Base-by-base conservation (phyloP, 495 filamentous ascomycete species). In the Letharia lupina region DNA sequence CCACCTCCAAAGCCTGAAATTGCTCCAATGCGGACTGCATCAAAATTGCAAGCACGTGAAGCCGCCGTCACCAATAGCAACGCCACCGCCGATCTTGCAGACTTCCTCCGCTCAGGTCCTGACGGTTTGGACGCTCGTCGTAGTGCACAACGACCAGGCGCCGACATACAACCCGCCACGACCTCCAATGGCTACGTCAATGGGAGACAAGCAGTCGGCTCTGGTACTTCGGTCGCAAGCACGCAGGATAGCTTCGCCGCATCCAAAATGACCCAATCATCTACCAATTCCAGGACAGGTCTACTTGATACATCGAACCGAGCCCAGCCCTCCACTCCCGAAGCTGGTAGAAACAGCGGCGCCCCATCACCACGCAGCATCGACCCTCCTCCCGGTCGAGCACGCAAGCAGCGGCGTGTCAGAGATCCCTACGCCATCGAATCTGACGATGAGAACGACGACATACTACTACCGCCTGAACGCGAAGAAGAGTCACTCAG, bases 351-450 rank as follows among this genome's bases (percentile, higher is more conserved):
- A 44, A 28, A 64, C 41, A 41, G 63, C 62, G 40, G 39, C 69
- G 61, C 45, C 35, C 60, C n/a, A 48, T 60, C 40, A 59, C 64
- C 54, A 3, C 54, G 54, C 54, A 57, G 37, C 23, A 72, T 64
- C 6, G 75, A 78, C 8, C 75, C 72, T 50, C 60, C 65, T 69
- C 63, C 65, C 33, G 42, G 61, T 58, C 81, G 76, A 65, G 71
- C 67, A 57, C 86, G 90, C 65, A 96, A 87, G 69, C 89, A 86
- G 60, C 83, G 86, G 48, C 86, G 91, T 37, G 85, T 90, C 52
- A 88, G 83, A 52, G 95, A 99, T 71, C 93, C 94, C 1, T 98
- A 97, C 70, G 89, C 92, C 44, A 89, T 98, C 65, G 93, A 96
- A 68, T 81, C 87, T 50, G 90, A 89, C 67, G 89, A 93, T 42